Evolutionary conservation across 176 grass and related monocot species (phyloP).

Genomic region (Oryza australiensis): DNA sequence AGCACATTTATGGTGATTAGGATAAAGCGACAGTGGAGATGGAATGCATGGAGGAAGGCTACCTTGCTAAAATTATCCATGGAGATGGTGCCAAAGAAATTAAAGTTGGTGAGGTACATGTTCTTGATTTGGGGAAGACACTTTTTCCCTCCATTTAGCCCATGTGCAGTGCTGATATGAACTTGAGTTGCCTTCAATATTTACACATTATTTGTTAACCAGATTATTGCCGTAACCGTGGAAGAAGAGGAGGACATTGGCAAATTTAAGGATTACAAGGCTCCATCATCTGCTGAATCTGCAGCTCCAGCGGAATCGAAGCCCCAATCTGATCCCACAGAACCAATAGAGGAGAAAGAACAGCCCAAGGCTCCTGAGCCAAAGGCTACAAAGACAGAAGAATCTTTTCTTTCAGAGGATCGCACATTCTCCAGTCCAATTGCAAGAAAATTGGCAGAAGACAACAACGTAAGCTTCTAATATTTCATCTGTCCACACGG

Average conservation of each 20-base stretch:
- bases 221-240: conserved; percentile 77
- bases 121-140: conserved; percentile 54
- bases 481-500: not conserved
- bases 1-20: conserved; percentile 41
- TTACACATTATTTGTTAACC: not conserved
- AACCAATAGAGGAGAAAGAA: conserved; percentile 55
- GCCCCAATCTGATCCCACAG: conserved; percentile 42
- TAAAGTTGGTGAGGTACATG: conserved; percentile 91
- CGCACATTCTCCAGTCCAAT: conserved; percentile 80
- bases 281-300: conserved; percentile 59
- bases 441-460: conserved; percentile 92
- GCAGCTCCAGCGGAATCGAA: conserved; percentile 50
- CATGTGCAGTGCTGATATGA: not conserved
- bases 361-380: conserved; percentile 53
- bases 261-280: conserved; percentile 92
- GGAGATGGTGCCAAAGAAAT: conserved; percentile 95
- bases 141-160: conserved; percentile 29
- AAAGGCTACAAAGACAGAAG: conserved; percentile 54
- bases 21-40: conserved; percentile 96
- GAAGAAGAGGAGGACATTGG: conserved; percentile 88
- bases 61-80: conserved; percentile 89
- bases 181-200: conserved; percentile 5
- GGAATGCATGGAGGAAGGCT: conserved; percentile 99
- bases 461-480: conserved; percentile 66
- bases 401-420: conserved; percentile 59